Conservation (phyloP, 1,284 basidiomycete genomes). For the Ganoderma lingzhi region DNA sequence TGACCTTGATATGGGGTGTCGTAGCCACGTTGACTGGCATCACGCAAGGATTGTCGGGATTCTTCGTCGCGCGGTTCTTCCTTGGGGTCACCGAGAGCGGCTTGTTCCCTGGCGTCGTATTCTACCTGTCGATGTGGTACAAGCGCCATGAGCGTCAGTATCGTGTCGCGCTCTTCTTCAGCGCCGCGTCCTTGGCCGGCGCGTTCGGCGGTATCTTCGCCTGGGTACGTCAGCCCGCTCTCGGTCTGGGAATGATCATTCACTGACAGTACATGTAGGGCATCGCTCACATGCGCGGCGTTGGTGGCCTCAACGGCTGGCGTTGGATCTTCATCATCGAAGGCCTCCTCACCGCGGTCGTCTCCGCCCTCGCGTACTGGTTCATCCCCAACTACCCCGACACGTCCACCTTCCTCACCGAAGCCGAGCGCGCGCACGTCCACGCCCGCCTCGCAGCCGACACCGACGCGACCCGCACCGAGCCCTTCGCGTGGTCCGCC, state of each 20-base stretch:
- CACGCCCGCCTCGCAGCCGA: constrained; percentile 48
- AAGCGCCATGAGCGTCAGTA: constrained; percentile 29
- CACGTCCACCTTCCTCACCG: constrained; percentile 33
- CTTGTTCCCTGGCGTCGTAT: constrained; percentile 66
- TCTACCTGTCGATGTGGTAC: constrained; percentile 53
- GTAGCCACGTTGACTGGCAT: constrained; percentile 68
- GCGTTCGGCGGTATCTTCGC: constrained; percentile 55
- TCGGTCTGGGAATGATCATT: background rate
- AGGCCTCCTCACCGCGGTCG: constrained; percentile 48
- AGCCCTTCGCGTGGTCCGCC: background rate
- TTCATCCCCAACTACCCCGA: constrained; percentile 49
- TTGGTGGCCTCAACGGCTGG: constrained; percentile 28
- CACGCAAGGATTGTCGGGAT: constrained; percentile 42
- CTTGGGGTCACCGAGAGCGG: constrained; percentile 49
- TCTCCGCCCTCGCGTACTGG: constrained; percentile 46
- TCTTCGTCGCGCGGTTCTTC: constrained; percentile 53
- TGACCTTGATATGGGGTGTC: constrained; percentile 25
- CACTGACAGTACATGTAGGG: background rate
- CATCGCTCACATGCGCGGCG: constrained; percentile 4
- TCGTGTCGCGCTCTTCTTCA: constrained; percentile 56
- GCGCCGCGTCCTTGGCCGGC: constrained; percentile 59
- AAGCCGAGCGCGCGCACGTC: constrained; percentile 11
- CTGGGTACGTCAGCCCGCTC: constrained; percentile 28
- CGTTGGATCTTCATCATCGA: constrained; percentile 40
- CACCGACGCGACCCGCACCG: constrained; percentile 52